Evolutionary conservation across 306 rosid species (phyloP).

Genomic region (Fagus crenata): DNA sequence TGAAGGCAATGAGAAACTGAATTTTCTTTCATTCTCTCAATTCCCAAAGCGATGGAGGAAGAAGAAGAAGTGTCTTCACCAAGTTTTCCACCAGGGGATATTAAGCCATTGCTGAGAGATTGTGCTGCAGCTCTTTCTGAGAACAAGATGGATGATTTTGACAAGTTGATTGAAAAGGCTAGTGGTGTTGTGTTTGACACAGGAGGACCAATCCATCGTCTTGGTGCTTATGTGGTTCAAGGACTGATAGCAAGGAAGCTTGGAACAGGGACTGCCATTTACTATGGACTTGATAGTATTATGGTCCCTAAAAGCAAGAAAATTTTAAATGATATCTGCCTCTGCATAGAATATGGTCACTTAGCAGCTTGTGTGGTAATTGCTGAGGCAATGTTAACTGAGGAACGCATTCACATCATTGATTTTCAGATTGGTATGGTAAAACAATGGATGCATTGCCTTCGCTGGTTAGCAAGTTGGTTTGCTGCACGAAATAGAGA

Average conservation of each 20-base stretch:
- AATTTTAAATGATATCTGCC: constrained; percentile 79
- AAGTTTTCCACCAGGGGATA: constrained; percentile 44
- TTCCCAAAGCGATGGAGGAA: constrained; percentile 56
- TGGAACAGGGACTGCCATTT: constrained; percentile 72
- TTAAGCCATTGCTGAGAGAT: constrained; percentile 70
- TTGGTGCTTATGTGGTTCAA: constrained; percentile 37
- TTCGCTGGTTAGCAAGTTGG: constrained; percentile 50
- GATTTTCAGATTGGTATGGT: constrained; percentile 96
- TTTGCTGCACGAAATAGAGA: constrained; percentile 88
- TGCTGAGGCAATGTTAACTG: constrained; percentile 81
- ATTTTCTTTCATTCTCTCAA: no score
- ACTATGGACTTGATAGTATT: constrained; percentile 60
- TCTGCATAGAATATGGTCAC: constrained; percentile 86
- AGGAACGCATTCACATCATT: constrained; percentile 78
- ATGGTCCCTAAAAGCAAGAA: constrained; percentile 81
- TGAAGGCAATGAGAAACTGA: no score
- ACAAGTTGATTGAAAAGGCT: no score
- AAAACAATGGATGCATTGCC: constrained; percentile 82
- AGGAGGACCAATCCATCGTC: no score
- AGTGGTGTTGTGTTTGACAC: no score
- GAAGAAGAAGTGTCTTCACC: constrained; percentile 20
- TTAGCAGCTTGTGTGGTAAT: constrained; percentile 98
- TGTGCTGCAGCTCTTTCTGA: constrained; percentile 72
- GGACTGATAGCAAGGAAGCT: constrained; percentile 87
- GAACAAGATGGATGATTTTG: no score